A percentile compares a stretch with the other conserved stretches of the same genome.
These are phyloP conservation scores for Ceratocystis lukuohia DNA, from an alignment of 2,329 filamentous ascomycete genomes.

Conservation along the genomic window DNA sequence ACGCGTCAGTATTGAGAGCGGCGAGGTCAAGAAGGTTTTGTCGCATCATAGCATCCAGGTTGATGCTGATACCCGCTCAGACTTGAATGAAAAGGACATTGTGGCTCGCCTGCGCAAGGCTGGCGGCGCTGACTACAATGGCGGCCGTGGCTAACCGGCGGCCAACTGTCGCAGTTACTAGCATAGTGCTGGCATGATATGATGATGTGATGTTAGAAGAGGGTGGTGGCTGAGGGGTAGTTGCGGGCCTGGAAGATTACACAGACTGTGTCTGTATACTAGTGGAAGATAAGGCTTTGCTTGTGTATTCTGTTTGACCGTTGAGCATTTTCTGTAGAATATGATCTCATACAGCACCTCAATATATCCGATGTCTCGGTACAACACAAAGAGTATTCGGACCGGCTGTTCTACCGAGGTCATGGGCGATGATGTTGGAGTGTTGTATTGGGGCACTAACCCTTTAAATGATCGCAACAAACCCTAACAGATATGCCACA, in stretches of 20 bases:
- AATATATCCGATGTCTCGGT: slow-evolving; percentile 10
- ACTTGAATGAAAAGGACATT: slow-evolving; percentile 49
- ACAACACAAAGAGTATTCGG: neutral
- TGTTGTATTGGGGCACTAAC: neutral
- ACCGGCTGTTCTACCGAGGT: neutral
- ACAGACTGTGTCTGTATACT: neutral
- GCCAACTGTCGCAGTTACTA: neutral
- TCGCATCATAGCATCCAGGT: slow-evolving; percentile 53
- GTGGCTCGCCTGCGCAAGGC: slow-evolving; percentile 49
- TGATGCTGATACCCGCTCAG: slow-evolving; percentile 45
- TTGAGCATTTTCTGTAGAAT: slow-evolving; percentile 10
- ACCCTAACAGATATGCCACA: too few relatives aligned
- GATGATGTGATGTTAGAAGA: too few relatives aligned
- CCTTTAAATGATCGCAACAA: too few relatives aligned
- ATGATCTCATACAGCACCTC: slow-evolving; percentile 5
- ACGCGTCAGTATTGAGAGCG: slow-evolving; percentile 53
- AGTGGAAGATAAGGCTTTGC: neutral
- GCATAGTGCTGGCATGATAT: neutral
- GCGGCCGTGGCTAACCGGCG: slow-evolving; percentile 38
- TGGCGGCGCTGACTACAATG: slow-evolving; percentile 59
- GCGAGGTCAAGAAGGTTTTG: slow-evolving; percentile 49
- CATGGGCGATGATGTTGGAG: neutral
- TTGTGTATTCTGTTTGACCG: slow-evolving; percentile 3
- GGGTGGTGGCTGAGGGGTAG: neutral
- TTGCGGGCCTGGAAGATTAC: neutral